phyloP scores from a whole-genome alignment of 2,329 filamentous ascomycete species.

The Sphaceloma murrayae region DNA sequence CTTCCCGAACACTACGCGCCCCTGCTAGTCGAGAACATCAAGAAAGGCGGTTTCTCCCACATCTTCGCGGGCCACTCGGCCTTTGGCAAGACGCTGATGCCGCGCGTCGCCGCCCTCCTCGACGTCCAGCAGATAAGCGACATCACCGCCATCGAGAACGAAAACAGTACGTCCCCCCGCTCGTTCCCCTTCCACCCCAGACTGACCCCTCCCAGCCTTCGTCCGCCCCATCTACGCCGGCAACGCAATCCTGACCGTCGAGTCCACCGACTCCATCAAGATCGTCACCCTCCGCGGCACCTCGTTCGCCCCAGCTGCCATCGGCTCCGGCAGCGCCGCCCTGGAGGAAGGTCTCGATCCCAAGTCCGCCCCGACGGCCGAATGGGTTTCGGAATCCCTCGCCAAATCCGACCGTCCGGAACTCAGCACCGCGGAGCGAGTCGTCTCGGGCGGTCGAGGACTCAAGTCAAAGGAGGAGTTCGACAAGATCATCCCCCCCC shows the following conservation, averaged over 20 bases:
- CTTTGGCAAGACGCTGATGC: conserved; percentile 92
- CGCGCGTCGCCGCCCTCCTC: conserved; percentile 80
- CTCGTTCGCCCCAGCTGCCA: conserved; percentile 68
- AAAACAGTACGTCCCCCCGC: conserved; percentile 52
- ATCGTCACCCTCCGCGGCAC: conserved; percentile 88
- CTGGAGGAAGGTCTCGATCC: conserved; percentile 78
- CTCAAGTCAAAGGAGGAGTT: conserved; percentile 98
- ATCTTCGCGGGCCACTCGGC: conserved; percentile 84
- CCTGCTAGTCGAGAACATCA: conserved; percentile 89
- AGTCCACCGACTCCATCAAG: conserved; percentile 78
- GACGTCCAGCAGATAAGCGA: conserved; percentile 93
- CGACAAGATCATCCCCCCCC: conserved; percentile 79
- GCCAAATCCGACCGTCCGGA: conserved; percentile 91
- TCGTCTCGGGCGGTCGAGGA: conserved; percentile 88
- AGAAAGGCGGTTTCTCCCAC: conserved; percentile 88
- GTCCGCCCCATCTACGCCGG: conserved; percentile 95
- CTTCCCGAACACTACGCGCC: conserved; percentile 92
- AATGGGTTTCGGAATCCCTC: conserved; percentile 92
- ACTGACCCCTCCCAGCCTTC: conserved; percentile 48
- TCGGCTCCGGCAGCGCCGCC: conserved; percentile 62
- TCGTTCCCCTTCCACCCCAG: neutral
- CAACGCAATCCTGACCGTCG: conserved; percentile 92
- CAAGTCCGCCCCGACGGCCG: conserved; percentile 60
- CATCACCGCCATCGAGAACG: conserved; percentile 73
- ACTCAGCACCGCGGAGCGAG: conserved; percentile 74